Percentiles rank a stretch among this genome's conserved stretches.
Evolutionary conservation across 2,329 filamentous ascomycete species (phyloP).

Genomic region (Nemania abortiva): DNA sequence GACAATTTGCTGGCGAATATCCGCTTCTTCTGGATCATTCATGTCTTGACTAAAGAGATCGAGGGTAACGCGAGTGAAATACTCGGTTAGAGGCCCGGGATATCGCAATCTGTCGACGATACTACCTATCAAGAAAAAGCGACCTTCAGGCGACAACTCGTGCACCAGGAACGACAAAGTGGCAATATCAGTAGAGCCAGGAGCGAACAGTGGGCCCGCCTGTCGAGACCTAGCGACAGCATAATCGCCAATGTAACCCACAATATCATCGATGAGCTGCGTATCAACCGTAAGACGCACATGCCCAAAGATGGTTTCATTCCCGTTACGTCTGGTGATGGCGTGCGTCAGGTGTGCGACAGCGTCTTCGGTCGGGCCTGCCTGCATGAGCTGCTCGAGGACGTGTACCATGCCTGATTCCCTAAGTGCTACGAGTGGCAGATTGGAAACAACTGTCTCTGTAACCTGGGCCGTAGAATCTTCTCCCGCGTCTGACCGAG

Average conservation of each 20-base stretch:
- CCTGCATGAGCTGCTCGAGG: slow-evolving; percentile 69
- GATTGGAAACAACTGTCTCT: slow-evolving; percentile 51
- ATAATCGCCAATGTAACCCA: slow-evolving; percentile 83
- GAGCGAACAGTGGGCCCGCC: slow-evolving; percentile 72
- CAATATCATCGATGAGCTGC: slow-evolving; percentile 80
- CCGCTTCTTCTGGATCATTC: slow-evolving; percentile 78
- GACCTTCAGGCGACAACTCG: slow-evolving; percentile 79
- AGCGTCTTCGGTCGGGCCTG: slow-evolving; percentile 76
- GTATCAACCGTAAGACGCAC: slow-evolving; percentile 76
- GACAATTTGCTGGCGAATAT: slow-evolving; percentile 91
- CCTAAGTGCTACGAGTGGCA: slow-evolving; percentile 57
- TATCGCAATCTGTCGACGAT: slow-evolving; percentile 94
- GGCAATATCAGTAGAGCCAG: slow-evolving; percentile 74
- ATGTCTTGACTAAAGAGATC: slow-evolving; percentile 85
- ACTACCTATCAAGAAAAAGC: slow-evolving; percentile 85
- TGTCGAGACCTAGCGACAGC: slow-evolving; percentile 73
- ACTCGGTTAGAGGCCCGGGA: slow-evolving; percentile 89
- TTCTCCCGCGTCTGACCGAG: slow-evolving; percentile 80
- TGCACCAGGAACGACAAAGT: slow-evolving; percentile 82
- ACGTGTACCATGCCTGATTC: slow-evolving; percentile 68
- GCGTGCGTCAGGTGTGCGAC: slow-evolving; percentile 82
- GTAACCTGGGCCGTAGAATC: slow-evolving; percentile 62
- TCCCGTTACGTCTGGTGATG: slow-evolving; percentile 70
- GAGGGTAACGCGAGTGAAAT: slow-evolving; percentile 88
- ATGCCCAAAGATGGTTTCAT: slow-evolving; percentile 74